Base-by-base conservation (phyloP, 1,284 basidiomycete species). In the Stygiomarasmius scandens region DNA sequence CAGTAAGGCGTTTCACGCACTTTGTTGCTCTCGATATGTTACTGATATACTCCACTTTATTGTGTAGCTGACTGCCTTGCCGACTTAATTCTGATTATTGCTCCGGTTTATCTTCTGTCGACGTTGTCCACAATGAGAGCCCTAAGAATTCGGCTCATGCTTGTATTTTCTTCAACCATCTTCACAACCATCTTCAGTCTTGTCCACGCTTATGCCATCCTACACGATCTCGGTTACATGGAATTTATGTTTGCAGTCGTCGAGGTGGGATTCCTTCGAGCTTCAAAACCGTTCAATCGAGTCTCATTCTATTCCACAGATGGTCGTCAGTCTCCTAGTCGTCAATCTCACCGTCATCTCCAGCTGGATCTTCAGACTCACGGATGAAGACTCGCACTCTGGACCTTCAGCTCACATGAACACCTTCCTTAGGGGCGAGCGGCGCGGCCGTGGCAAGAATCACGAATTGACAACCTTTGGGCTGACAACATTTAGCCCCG, bases 231-330 rank as follows among this genome's bases (percentile, higher is more conserved):
- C 14, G 50, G 32, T 10, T 36, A 20, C 22, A 10, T 52, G 50
- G 50, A 52, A 24, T 52, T 52, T 34, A 22, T 52, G 50, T 43
- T 52, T 41, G 50, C 50, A 9, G 32, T 52, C 6, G 23, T 52
- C 10, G 50, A 52, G 50, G 50, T 52, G 34, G 19, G 38, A 12
- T 12, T 41, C 16, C 38, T 32, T 5, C 6, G 6, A 4, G 16
- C 5, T 41, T 41, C 11, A 9, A 41, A 8, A 4, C 38, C 5
- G 16, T 16, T 41, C 4, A 41, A 41, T 16, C n/a, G 11, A 41
- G n/a, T n/a, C n/a, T 19, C 4, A 19, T 16, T 16, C 38, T 41
- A 5, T 8, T 41, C 6, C 38, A 8, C 16, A 41, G 38, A 41
- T 41, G 14, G 38, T 41, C n/a, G 38, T 41, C 14, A 41, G 38